A percentile compares a stretch with the other conserved stretches of the same genome.
phyloP scores from a whole-genome alignment of 768 basidiomycete genomes.

The Boletellus ananiceps region DNA sequence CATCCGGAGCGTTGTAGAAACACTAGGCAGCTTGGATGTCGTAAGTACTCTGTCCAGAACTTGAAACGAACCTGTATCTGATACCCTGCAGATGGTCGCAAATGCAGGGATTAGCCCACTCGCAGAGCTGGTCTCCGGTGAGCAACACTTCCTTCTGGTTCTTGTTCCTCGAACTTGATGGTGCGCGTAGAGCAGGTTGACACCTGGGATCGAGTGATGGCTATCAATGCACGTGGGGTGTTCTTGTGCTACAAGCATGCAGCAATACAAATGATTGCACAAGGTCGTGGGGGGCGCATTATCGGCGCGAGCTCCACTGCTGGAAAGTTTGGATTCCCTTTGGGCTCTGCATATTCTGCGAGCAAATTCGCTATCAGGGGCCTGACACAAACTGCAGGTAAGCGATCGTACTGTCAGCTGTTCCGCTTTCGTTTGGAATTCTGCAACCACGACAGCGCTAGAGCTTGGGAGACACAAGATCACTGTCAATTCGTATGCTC shows the following conservation, averaged over 20 bases:
- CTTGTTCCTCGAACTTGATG: no score
- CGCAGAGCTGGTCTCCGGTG: background rate
- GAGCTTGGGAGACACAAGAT: conserved; percentile 35
- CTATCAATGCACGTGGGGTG: conserved; percentile 50
- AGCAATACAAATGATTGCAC: conserved; percentile 53
- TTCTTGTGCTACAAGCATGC: conserved; percentile 63
- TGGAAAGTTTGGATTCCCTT: background rate
- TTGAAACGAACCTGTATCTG: no score
- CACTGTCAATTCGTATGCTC: conserved; percentile 40
- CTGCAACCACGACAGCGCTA: conserved; percentile 3
- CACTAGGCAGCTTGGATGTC: background rate
- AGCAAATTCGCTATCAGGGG: conserved; percentile 39
- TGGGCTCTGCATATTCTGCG: conserved; percentile 19
- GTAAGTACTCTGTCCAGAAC: background rate
- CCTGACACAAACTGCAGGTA: conserved; percentile 36
- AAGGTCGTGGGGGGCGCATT: conserved; percentile 50
- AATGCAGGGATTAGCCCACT: background rate
- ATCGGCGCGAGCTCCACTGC: conserved; percentile 33
- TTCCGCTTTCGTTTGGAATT: background rate
- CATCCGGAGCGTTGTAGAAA: background rate
- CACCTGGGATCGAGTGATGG: conserved; percentile 36
- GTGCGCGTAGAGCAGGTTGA: no score
- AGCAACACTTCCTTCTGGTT: background rate
- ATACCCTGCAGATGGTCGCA: background rate
- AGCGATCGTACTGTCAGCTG: background rate